Percentiles rank a stretch among this genome's conserved stretches.
Evolutionary conservation across 768 basidiomycete species (phyloP).

Genomic region (Antrodiella citrinella): DNA sequence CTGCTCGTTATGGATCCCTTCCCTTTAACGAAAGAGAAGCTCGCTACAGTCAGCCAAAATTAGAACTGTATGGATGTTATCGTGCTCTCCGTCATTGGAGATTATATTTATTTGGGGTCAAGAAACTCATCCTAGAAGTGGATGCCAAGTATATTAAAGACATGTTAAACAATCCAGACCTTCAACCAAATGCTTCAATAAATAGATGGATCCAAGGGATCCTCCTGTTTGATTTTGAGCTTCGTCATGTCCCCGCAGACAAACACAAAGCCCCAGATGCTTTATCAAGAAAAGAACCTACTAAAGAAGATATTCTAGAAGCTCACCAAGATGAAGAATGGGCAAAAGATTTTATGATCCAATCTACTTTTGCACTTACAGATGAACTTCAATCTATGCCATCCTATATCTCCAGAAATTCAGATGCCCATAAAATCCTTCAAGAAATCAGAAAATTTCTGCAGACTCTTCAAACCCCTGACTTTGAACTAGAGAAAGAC

Average conservation of each 20-base stretch:
- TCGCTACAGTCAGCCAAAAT: slow-evolving; percentile 20
- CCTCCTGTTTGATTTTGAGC: slow-evolving; percentile 27
- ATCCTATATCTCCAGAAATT: slow-evolving; percentile 11
- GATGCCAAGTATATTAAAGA: slow-evolving; percentile 34
- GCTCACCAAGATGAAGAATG: background rate
- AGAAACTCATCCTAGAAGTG: slow-evolving; percentile 27
- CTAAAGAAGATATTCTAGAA: background rate
- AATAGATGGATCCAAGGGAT: slow-evolving; percentile 36
- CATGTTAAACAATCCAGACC: slow-evolving; percentile 34
- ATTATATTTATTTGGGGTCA: slow-evolving; percentile 22
- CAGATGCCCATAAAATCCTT: slow-evolving; percentile 11
- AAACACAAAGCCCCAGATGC: slow-evolving; percentile 30
- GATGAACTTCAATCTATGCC: too few species aligned
- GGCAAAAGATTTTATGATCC: background rate
- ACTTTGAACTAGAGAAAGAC: background rate
- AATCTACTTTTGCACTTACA: background rate
- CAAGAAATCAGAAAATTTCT: slow-evolving; percentile 14
- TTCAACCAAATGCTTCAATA: slow-evolving; percentile 28
- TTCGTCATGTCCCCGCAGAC: slow-evolving; percentile 30
- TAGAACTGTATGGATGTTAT: slow-evolving; percentile 21
- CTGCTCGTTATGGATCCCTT: slow-evolving; percentile 27
- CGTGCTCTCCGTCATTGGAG: slow-evolving; percentile 13
- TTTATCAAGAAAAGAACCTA: slow-evolving; percentile 23
- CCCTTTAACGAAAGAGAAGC: slow-evolving; percentile 22
- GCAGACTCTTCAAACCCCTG: background rate